A percentile compares a stretch with the other conserved stretches of the same genome.
Conservation (phyloP, 805 yeast species). For the Helenozyma rhizophorensis region DNA sequence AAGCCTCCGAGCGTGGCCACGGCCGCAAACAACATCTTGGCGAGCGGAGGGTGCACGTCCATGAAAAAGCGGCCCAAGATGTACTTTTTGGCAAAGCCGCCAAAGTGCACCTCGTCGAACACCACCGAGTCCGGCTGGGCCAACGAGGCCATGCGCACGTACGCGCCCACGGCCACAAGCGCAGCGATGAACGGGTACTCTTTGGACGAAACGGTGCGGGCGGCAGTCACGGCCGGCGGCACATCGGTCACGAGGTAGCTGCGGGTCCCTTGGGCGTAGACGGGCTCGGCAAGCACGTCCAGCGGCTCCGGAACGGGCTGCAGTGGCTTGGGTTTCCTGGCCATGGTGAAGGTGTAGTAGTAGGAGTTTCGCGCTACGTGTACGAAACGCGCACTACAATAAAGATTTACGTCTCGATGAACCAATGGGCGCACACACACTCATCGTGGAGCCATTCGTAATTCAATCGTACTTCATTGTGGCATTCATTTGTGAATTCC, state of each 20-base stretch:
- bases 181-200: conserved; percentile 29
- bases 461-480: too few relatives aligned
- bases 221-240: conserved; percentile 28
- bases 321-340: conserved; percentile 12
- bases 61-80: conserved; percentile 59
- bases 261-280: conserved; percentile 48
- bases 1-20: conserved; percentile 66
- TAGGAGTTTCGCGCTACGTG: conserved; percentile 5
- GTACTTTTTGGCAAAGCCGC: conserved; percentile 91
- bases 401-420: too few relatives aligned
- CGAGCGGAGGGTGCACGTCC: conserved; percentile 80
- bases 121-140: conserved; percentile 76
- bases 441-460: too few relatives aligned
- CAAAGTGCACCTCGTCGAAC: conserved; percentile 92
- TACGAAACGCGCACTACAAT: background rate
- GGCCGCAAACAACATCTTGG: conserved; percentile 71
- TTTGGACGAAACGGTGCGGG: conserved; percentile 13
- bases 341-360: too few relatives aligned
- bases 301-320: conserved; percentile 12
- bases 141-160: conserved; percentile 59
- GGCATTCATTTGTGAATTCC: too few relatives aligned
- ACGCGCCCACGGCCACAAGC: conserved; percentile 46
- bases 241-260: conserved; percentile 53
- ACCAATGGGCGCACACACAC: too few relatives aligned
- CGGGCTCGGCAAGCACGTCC: conserved; percentile 39